Percentiles rank a stretch among this genome's conserved stretches.
Evolutionary conservation across 148 eudicot species (phyloP).

Genomic region (Heliosperma pusillum): DNA sequence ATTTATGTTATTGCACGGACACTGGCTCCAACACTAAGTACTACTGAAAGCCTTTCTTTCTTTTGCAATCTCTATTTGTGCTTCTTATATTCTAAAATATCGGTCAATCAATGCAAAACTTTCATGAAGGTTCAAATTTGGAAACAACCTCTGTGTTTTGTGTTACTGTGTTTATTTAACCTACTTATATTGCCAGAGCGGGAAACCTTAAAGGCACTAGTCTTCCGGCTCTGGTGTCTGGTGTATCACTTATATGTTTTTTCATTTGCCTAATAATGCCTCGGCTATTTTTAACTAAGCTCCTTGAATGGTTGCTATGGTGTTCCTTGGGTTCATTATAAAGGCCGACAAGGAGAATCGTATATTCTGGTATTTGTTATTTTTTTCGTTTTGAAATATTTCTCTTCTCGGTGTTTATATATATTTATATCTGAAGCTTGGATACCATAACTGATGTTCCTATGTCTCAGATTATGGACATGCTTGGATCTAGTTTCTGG

Average conservation of each 20-base stretch:
- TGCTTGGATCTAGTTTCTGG: conserved; percentile 96
- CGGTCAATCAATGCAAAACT: too few species aligned
- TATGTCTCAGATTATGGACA: conserved; percentile 77
- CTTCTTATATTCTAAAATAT: too few species aligned
- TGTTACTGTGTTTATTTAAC: too few species aligned
- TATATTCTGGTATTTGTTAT: conserved; percentile 76
- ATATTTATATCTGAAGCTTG: not conserved
- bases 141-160: too few species aligned
- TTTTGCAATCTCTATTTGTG: not conserved
- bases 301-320: conserved; percentile 87
- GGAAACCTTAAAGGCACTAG: too few species aligned
- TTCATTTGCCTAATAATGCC: conserved; percentile 9
- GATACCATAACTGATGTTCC: not conserved
- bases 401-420: not conserved
- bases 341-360: conserved; percentile 90
- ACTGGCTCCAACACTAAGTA: too few species aligned
- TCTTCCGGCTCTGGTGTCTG: too few species aligned
- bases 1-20: too few species aligned
- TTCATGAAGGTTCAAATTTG: too few species aligned
- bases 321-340: conserved; percentile 76
- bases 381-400: not conserved
- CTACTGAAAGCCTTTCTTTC: not conserved
- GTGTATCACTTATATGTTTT: not conserved
- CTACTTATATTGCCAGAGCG: too few species aligned
- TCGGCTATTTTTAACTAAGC: conserved; percentile 34